Conservation (phyloP, 768 basidiomycete genomes). For the Lactarius vividus region DNA sequence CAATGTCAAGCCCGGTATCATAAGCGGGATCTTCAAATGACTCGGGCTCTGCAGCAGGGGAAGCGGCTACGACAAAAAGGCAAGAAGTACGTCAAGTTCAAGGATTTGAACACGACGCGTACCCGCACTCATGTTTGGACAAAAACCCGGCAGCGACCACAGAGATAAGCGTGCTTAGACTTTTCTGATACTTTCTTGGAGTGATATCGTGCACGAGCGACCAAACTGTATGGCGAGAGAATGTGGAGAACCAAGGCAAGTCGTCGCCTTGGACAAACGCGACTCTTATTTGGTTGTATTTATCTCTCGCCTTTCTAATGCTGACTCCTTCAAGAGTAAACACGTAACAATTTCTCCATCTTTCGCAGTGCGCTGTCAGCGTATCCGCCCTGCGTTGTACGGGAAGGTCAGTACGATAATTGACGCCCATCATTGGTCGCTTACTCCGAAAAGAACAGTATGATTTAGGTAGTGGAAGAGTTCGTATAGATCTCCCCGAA, state of each 20-base stretch:
- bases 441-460: slow-evolving; percentile 73
- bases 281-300: slow-evolving; percentile 16
- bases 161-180: slow-evolving; percentile 10
- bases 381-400: slow-evolving; percentile 43
- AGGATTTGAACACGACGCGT: slow-evolving; percentile 23
- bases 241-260: background rate
- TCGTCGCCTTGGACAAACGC: slow-evolving; percentile 3
- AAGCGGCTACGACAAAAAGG: slow-evolving; percentile 26
- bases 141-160: slow-evolving; percentile 27
- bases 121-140: slow-evolving; percentile 28
- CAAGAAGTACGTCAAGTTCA: slow-evolving; percentile 14
- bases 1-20: slow-evolving; percentile 51
- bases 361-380: slow-evolving; percentile 52
- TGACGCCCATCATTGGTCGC: slow-evolving; percentile 30
- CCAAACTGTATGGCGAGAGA: background rate
- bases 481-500: slow-evolving; percentile 68
- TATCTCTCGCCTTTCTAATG: background rate
- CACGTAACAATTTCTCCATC: slow-evolving; percentile 42
- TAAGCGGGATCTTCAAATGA: slow-evolving; percentile 58
- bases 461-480: slow-evolving; percentile 83
- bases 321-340: slow-evolving; percentile 27
- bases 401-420: slow-evolving; percentile 2
- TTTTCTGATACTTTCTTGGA: background rate
- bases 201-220: background rate
- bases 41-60: slow-evolving; percentile 17